Evolutionary conservation across 345 rosid species (phyloP), one percentile per base, ranked within the genome.

Genomic region (Barbarea vulgaris): DNA sequence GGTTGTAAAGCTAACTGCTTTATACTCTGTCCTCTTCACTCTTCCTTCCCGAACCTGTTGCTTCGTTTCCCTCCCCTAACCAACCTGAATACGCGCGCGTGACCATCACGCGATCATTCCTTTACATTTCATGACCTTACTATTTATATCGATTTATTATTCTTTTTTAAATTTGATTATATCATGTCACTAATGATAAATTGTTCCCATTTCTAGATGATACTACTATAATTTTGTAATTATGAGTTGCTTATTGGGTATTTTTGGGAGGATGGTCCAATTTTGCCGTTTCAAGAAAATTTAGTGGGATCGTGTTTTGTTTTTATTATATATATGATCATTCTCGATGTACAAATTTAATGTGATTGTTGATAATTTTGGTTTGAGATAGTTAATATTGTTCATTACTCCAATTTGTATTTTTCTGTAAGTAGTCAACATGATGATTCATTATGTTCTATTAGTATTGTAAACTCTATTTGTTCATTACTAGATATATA

Each of bases 1-100:
- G 77, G 79, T 80, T 79, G 81, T 80, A 75, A 81, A 83, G 84
- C 80, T 67, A 74, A 64, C 75, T 48, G 80, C 85, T 82, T 86
- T 83, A 83, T 81, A 71, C 84, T 81, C 83, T 62, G 72, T 69
- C 42, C 57, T 67, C 61, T 64, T 46, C 37, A 28, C 70, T 67
- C 74, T 64, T 66, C 69, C 64, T 34, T 24, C 56, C 76, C 83
- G 74, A 81, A 60, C 83, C 84, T 81, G 1, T 39, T 13, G 80
- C 80, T 77, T 77, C 76, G 80, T 50, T 15, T 25, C 17, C 33
- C 41, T 48, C 8, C 76, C 52, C 41, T 65, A 47, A 58, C 57
- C 66, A 66, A 53, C 61, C 30, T 9, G 3, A 28, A 34, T 12
- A 39, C 56, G 57, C 70, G 80, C 73, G 80, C 63, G 68, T 72